A percentile compares a stretch with the other conserved stretches of the same genome.
Conservation (phyloP, 176 grass and related monocot species). For the Tuctoria greenei region DNA sequence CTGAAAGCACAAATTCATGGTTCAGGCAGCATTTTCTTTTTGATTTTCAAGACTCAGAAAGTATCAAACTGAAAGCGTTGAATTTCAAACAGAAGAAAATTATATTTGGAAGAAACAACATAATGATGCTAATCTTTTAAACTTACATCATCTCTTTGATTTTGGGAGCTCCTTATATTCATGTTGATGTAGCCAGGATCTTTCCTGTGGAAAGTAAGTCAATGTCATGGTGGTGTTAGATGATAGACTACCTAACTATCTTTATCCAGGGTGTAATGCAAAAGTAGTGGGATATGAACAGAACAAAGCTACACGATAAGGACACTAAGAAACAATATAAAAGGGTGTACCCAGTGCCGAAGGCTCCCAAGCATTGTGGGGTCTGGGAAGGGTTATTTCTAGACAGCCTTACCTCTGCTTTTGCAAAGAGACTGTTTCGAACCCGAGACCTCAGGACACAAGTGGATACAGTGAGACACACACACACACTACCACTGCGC, state of each 20-base stretch:
- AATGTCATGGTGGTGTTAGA: slow-evolving; percentile 29
- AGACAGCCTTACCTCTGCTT: no score
- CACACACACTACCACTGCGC: no score
- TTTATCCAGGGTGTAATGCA: neutral
- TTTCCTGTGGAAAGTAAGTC: slow-evolving; percentile 63
- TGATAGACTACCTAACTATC: slow-evolving; percentile 17
- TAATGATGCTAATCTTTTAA: slow-evolving; percentile 42
- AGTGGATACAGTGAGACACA: no score
- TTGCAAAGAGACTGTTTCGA: no score
- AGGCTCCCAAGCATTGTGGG: no score
- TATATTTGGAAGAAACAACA: slow-evolving; percentile 22
- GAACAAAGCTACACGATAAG: neutral
- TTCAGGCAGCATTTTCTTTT: slow-evolving; percentile 30
- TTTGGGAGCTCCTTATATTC: slow-evolving; percentile 70
- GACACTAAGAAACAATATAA: neutral
- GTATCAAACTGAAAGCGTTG: neutral
- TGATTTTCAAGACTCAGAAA: slow-evolving; percentile 15
- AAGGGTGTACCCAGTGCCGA: neutral
- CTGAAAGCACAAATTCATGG: slow-evolving; percentile 46
- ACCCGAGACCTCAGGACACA: no score
- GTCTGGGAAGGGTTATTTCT: no score
- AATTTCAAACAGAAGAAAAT: slow-evolving; percentile 26
- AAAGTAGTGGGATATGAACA: neutral
- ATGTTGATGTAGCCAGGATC: slow-evolving; percentile 89
- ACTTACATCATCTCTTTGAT: slow-evolving; percentile 91